Evolutionary conservation across 495 filamentous ascomycete species (phyloP).

Genomic region (Lasiosphaeria ovina): DNA sequence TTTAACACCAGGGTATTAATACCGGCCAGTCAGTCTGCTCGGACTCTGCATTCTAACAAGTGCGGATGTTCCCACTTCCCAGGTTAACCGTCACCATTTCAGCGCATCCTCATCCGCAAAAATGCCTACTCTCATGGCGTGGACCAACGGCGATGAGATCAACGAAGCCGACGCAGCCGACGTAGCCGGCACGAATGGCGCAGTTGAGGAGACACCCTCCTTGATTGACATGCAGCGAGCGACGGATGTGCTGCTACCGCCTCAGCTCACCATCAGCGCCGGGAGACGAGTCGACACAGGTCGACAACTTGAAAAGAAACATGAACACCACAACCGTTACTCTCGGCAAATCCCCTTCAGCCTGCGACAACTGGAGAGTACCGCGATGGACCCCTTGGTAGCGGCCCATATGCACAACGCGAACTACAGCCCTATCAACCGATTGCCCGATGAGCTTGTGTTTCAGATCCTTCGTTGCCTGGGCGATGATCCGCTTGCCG

Average conservation of each 20-base stretch:
- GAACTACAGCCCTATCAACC: constrained; percentile 8
- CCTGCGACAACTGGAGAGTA: constrained; percentile 8
- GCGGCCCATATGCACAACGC: constrained; percentile 14
- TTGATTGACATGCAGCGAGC: too few relatives aligned
- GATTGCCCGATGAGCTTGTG: constrained; percentile 15
- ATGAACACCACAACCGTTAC: too few relatives aligned
- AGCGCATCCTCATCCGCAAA: constrained; percentile 16
- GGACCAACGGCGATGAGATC: too few relatives aligned
- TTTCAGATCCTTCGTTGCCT: constrained; percentile 8
- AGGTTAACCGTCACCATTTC: constrained; percentile 14
- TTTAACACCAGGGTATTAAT: constrained; percentile 14
- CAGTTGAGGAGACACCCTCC: too few relatives aligned
- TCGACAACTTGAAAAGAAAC: too few relatives aligned
- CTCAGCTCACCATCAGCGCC: too few relatives aligned
- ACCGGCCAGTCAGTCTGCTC: constrained; percentile 13
- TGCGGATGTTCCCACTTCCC: constrained; percentile 15
- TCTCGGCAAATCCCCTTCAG: constrained; percentile 12
- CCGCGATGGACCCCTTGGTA: constrained; percentile 16
- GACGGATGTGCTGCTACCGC: too few relatives aligned
- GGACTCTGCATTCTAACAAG: constrained; percentile 10
- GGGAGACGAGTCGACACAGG: too few relatives aligned
- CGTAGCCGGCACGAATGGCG: too few relatives aligned
- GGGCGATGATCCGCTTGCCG: constrained; percentile 8
- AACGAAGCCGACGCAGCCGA: too few relatives aligned
- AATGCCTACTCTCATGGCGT: too few relatives aligned